Percentiles rank a stretch among this genome's conserved stretches.
These are phyloP conservation scores for Skeletonema menzelii DNA, from an alignment of 108 stramenopile species.

Conservation along the genomic window DNA sequence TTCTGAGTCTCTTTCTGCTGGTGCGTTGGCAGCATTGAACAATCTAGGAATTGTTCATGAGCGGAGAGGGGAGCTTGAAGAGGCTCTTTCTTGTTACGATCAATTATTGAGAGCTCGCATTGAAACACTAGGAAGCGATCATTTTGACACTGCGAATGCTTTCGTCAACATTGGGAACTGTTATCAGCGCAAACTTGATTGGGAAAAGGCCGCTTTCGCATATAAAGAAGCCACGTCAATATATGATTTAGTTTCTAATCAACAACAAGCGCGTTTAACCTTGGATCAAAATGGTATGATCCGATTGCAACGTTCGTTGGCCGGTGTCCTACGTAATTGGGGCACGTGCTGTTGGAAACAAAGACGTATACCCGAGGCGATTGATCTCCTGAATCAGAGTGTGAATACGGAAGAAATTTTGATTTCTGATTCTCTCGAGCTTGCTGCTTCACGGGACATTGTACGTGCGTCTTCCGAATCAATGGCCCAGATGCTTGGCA, in stretches of 20 bases:
- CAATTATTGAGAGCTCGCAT: conserved; percentile 3
- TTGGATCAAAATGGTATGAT: neutral
- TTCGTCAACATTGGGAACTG: conserved; percentile 34
- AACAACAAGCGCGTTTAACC: neutral
- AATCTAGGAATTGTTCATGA: conserved; percentile 37
- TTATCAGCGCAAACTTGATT: conserved; percentile 12
- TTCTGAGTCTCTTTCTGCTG: neutral
- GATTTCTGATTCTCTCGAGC: neutral
- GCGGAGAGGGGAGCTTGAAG: conserved; percentile 15
- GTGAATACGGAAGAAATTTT: conserved; percentile 10
- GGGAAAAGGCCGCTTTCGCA: conserved; percentile 7
- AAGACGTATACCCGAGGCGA: conserved; percentile 9
- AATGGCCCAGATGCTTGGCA: conserved; percentile 27
- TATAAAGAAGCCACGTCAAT: conserved; percentile 9
- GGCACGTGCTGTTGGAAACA: conserved; percentile 36
- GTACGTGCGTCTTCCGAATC: conserved; percentile 18
- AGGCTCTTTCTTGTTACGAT: conserved; percentile 24
- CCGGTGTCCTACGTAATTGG: conserved; percentile 24
- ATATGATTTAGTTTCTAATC: neutral
- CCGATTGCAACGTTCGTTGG: conserved; percentile 12
- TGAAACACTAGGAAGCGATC: neutral
- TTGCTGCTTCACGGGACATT: neutral
- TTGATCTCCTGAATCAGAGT: conserved; percentile 23
- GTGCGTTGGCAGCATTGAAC: conserved; percentile 26
- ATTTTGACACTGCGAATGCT: conserved; percentile 10